Evolutionary conservation across 345 rosid genomes (phyloP), one percentile per base, ranked within the genome.

Genomic region (Eucalyptus grandis): DNA sequence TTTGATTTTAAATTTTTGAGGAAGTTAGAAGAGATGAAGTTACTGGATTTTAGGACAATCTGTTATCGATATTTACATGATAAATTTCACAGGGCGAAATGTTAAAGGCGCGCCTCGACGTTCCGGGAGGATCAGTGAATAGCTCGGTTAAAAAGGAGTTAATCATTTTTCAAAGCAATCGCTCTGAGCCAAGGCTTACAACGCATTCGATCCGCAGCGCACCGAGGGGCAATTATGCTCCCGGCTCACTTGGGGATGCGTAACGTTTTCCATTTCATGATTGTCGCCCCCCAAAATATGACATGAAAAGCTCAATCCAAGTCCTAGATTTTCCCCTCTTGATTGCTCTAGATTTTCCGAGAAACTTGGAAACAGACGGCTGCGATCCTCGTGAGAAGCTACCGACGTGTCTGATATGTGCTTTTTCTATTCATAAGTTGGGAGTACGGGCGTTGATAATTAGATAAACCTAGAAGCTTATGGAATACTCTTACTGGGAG

Each of bases 71-170:
- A 72, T 77, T 37, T 77, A 37, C 27, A 40, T 0, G 27, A 77
- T 21, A 37, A 37, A 37, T 77, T 77, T 37, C 46, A 21, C 46
- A 6, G 27, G 0, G 83, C 14, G 14, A 17, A 34, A 27, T 0
- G 31, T 12, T 6, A 60, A 60, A 69, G 9, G 12, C 4, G 10
- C 2, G 43, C 9, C 43, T n/a, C 12, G 22, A 67, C 0, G 67
- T 60, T 1, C 11, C 0, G 17, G 11, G 22, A 69, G 13, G 43
- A 34, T 0, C 1, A 34, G 44, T 1, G 26, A 34, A 10, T 34
- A 34, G 26, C 81, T 34, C 13, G 0, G 7, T 17, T 77, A 77
- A 37, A 17, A 19, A 37, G 47, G 47, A 14, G 46, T 72, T 19
- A 72, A 37, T 72, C 22, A 26, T 26, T 77, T 37, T 37, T 37